Base-by-base conservation (phyloP, 108 stramenopile species). In the Nitzschia inconspicua region DNA sequence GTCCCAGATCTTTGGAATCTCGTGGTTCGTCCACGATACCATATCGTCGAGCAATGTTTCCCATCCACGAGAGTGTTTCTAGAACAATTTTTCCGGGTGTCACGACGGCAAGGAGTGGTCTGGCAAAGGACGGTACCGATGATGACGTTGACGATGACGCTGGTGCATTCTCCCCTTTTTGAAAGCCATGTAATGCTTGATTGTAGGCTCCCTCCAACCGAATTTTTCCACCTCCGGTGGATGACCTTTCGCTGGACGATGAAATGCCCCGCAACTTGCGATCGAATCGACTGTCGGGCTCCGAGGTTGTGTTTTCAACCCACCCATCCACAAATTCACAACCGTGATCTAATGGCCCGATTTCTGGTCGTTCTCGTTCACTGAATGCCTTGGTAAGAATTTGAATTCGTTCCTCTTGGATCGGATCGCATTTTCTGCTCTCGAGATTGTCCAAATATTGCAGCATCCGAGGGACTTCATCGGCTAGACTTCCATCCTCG, bases 251-350 rank as follows among this genome's bases (percentile, higher is more conserved):
- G 5, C 47, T 41, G 6, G 31, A 14, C n/a, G 32, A 32, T 25
- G 54, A n/a, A 16, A 48, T 40, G 10, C 77, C 77, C 26, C 66
- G 51, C 3, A 51, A 47, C 63, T 79, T 76, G 0, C 62, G 63
- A 57, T 94, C 93, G 52, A 89, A 94, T 25, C 93, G 79, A 68
- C 88, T 89, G 65, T 94, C 89, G 7, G 88, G 93, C 58, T 94
- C 93, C n/a, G 50, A 63, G 39, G 84, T 89, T 27, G 80, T 80
- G 68, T 93, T 93, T 48, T 80, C 82, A 24, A 89, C 49, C 56
- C 68, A 75, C 1, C 88, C 88, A 36, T 82, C 75, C 5, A 80
- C 50, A 66, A 82, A 86, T 19, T 80, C 34, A 13, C 73, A 40
- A 22, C 49, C 35, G 13, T 65, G 37, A 13, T 70, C 50, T 14